Evolutionary conservation across 305 asterid genomes (phyloP).

Genomic region (Solanum chacoense): DNA sequence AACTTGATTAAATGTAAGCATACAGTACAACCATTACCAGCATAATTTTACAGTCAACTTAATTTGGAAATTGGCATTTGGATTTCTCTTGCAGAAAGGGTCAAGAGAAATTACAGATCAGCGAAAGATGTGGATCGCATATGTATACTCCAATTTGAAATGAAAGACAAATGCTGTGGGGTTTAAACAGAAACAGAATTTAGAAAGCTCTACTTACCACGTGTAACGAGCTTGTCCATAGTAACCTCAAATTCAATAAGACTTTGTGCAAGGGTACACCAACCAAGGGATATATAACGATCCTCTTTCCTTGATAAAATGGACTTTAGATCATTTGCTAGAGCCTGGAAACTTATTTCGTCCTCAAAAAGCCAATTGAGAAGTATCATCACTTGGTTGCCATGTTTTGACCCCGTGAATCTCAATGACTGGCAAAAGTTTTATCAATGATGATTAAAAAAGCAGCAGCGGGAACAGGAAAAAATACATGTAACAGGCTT

Average conservation of each 20-base stretch:
- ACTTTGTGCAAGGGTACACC: constrained; percentile 76
- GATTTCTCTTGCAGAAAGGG: not conserved
- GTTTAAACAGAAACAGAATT: not conserved
- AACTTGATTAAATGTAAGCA: not conserved
- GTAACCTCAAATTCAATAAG: constrained; percentile 48
- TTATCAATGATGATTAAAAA: not conserved
- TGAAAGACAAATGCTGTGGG: not conserved
- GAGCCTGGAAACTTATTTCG: constrained; percentile 38
- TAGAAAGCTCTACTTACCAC: constrained; percentile 32
- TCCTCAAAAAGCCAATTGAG: constrained; percentile 89
- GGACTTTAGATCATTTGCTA: constrained; percentile 32
- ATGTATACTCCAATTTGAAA: not conserved
- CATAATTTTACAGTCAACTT: not conserved
- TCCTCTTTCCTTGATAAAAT: constrained; percentile 59
- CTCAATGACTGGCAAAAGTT: constrained; percentile 37
- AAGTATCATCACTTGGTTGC: constrained; percentile 53
- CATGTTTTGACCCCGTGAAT: constrained; percentile 34
- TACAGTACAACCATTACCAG: not conserved
- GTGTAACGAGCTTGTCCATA: constrained; percentile 25
- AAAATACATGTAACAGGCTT: not conserved
- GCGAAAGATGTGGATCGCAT: not conserved
- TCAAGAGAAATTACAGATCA: not conserved
- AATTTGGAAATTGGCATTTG: not conserved
- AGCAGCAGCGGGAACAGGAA: not conserved
- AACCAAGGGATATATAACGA: constrained; percentile 64